Evolutionary conservation across 257 asterid species (phyloP), one percentile per base, ranked within the genome.

Genomic region (Jasminum sambac): DNA sequence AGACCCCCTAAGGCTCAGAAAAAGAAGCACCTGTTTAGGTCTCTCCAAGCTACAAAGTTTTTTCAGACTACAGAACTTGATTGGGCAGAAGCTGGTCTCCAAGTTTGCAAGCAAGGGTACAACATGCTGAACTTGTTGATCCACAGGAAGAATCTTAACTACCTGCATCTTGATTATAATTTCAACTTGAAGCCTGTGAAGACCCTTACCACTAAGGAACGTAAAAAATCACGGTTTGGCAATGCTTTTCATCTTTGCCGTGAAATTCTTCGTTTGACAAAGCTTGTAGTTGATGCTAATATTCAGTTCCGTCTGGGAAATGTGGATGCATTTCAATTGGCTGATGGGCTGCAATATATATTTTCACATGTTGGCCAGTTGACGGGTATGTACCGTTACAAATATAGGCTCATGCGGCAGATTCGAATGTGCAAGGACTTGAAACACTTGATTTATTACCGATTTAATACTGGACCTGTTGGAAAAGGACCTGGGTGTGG

Each of bases 401-500:
- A 95, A 76, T 95, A 95, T 87, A 82, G 99, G 82, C 98, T 95
- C 24, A 95, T 95, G 99, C 83, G 99, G 74, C 99, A 95, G 89
- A 95, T 95, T 67, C 86, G 99, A 48, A 95, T 95, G 99, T 95
- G 99, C 76, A 95, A 95, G 79, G 99, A 95, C 78, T 78, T 95
- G 89, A 95, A 95, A 82, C 99, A 95, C 78, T 84, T 95, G 87
- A 95, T 95, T 72, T 95, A 91, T 76, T 95, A 95, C 76, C 91
- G 99, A 67, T 95, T 95, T 70, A 95, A 95, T 75, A 95, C 99
- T 34, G 99, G 99, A 78, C 99, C 98, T 0, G 99, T 95, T 66
- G 99, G 99, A 62, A 95, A 95, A 78, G 99, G 99, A 41, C 99
- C 99, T 61, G 99, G 99, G 6, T 95, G 99, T 91, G 99, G 99